These are phyloP conservation scores for Cystofilobasidium bisporidii DNA, from an alignment of 768 basidiomycete species.

Conservation along the genomic window DNA sequence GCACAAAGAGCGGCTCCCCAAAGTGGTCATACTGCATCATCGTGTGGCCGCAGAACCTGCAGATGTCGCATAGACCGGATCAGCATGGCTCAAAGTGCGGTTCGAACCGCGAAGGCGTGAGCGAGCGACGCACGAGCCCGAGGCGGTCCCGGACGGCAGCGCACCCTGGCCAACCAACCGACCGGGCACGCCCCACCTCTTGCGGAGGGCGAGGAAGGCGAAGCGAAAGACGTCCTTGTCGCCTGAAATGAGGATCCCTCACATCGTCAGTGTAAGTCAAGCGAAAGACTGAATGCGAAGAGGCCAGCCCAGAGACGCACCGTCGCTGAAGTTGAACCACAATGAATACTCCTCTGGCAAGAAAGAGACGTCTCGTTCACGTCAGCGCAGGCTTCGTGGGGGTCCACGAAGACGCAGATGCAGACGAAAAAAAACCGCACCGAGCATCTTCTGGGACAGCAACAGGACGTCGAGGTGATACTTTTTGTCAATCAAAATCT, in stretches of 20 bases:
- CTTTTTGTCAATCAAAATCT: slow-evolving; percentile 44
- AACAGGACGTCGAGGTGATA: slow-evolving; percentile 41
- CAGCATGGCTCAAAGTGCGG: slow-evolving; percentile 20
- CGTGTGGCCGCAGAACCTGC: slow-evolving; percentile 27
- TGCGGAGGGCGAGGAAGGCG: slow-evolving; percentile 42
- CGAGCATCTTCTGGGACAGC: slow-evolving; percentile 37
- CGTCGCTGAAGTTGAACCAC: slow-evolving; percentile 15
- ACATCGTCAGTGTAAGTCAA: no score
- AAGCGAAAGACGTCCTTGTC: slow-evolving; percentile 43
- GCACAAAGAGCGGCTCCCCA: slow-evolving; percentile 34
- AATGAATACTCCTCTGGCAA: slow-evolving; percentile 29
- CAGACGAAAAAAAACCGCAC: no score
- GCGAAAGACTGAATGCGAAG: no score
- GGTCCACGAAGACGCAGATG: no score
- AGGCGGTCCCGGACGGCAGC: slow-evolving; percentile 36
- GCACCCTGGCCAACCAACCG: slow-evolving; percentile 42
- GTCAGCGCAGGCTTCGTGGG: no score
- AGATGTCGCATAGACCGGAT: slow-evolving; percentile 28
- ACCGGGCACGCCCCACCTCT: slow-evolving; percentile 46
- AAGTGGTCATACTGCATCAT: slow-evolving; percentile 41
- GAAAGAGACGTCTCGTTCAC: no score
- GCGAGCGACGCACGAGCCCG: background rate
- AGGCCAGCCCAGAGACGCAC: background rate
- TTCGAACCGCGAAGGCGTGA: slow-evolving; percentile 14
- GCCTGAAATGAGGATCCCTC: no score